Percentiles rank a stretch among this genome's conserved stretches.
phyloP scores from a whole-genome alignment of 305 asterid genomes.

The Fraxinus greggii region DNA sequence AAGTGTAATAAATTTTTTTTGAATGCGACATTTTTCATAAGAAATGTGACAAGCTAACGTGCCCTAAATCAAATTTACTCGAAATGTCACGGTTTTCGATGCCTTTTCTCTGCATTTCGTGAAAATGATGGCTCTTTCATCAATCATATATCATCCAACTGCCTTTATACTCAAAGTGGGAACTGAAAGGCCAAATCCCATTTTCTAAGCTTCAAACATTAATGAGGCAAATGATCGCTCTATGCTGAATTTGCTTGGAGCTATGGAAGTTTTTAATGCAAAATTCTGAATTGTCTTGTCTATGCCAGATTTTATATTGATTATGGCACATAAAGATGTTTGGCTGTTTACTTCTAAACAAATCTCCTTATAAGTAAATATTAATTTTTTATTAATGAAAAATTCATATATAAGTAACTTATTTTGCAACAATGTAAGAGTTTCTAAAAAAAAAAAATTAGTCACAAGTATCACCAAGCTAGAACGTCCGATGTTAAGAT shows the following conservation, averaged over 20 bases:
- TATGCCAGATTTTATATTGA: constrained; percentile 9
- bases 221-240: constrained; percentile 20
- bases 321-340: neutral
- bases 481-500: neutral
- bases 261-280: constrained; percentile 20
- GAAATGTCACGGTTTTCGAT: neutral
- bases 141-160: neutral
- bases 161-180: constrained; percentile 2
- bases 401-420: neutral
- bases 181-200: neutral
- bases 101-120: neutral
- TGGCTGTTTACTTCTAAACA: neutral
- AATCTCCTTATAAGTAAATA: neutral
- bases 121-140: neutral
- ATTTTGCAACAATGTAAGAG: neutral
- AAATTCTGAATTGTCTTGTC: constrained; percentile 22
- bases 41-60: too few species aligned
- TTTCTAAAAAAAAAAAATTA: too few species aligned
- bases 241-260: constrained; percentile 10
- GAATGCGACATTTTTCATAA: too few species aligned
- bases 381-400: neutral
- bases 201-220: constrained; percentile 24
- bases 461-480: neutral
- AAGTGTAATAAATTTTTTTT: too few species aligned
- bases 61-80: neutral